Evolutionary conservation across 2,329 filamentous ascomycete genomes (phyloP).

Genomic region (Nemania abortiva): DNA sequence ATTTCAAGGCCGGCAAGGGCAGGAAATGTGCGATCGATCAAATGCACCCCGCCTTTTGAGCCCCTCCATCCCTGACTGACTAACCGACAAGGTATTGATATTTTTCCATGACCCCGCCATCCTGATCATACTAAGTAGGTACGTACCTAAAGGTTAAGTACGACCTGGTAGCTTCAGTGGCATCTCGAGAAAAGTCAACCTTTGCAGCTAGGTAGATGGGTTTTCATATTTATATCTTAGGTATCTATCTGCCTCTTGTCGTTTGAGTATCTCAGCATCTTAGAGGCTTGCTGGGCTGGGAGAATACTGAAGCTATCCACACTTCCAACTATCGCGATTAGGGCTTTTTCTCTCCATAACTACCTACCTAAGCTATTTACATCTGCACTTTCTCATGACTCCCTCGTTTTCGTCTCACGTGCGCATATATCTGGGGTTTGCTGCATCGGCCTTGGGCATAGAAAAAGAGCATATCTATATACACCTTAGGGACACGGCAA

Average conservation of each 20-base stretch:
- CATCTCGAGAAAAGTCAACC: too few species aligned
- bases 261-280: not conserved
- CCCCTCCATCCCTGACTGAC: conserved; percentile 19
- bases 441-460: not conserved
- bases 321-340: not conserved
- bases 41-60: conserved; percentile 39
- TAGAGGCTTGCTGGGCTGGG: not conserved
- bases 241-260: not conserved
- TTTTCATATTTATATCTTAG: too few species aligned
- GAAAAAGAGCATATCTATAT: not conserved
- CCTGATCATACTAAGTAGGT: not conserved
- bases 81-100: not conserved
- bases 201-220: too few species aligned
- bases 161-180: not conserved
- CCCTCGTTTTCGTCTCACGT: not conserved
- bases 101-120: conserved; percentile 17
- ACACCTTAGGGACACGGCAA: not conserved
- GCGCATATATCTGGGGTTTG: not conserved
- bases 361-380: not conserved
- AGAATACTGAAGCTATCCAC: not conserved
- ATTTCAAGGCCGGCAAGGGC: not conserved
- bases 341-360: not conserved
- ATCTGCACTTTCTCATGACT: not conserved
- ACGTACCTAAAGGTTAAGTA: not conserved
- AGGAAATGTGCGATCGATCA: conserved; percentile 23